phyloP scores from a whole-genome alignment of 2,329 filamentous ascomycete species.

The Aspergillus tamarii region DNA sequence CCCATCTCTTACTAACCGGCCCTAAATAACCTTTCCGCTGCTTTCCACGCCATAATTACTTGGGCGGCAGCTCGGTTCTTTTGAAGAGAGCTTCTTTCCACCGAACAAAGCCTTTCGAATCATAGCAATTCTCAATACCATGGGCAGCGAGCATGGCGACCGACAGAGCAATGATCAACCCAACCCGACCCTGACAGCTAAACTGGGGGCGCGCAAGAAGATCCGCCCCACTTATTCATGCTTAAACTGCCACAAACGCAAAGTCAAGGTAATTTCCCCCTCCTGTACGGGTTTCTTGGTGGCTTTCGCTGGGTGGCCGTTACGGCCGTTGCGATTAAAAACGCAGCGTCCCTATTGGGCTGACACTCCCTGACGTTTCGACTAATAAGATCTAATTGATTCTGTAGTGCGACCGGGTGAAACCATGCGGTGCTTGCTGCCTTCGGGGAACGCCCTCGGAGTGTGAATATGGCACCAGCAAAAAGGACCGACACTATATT shows the following conservation, averaged over 20 bases:
- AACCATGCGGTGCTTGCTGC: conserved; percentile 36
- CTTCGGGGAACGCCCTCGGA: conserved; percentile 33
- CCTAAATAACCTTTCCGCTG: not conserved
- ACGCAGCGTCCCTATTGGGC: not conserved
- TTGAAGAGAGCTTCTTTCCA: not conserved
- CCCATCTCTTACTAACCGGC: not conserved
- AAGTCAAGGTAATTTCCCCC: conserved; percentile 33
- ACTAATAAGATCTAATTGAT: not conserved
- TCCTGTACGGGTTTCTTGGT: not conserved
- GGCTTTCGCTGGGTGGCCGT: not conserved
- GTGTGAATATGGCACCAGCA: conserved; percentile 36
- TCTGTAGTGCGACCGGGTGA: conserved; percentile 34
- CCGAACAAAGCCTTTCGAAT: conserved; percentile 5
- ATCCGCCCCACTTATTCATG: conserved; percentile 36
- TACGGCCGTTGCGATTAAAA: not conserved
- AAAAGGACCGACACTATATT: conserved; percentile 35
- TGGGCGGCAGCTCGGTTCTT: not conserved
- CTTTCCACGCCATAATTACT: conserved; percentile 2
- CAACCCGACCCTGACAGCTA: not conserved
- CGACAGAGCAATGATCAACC: conserved; percentile 4
- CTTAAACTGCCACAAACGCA: conserved; percentile 35
- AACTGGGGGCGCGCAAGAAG: conserved; percentile 26
- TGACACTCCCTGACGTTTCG: not conserved
- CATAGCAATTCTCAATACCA: conserved; percentile 2
- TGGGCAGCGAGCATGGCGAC: conserved; percentile 10